Conservation (phyloP, 2,329 filamentous ascomycete genomes). For the Arachnomyces sp. region DNA sequence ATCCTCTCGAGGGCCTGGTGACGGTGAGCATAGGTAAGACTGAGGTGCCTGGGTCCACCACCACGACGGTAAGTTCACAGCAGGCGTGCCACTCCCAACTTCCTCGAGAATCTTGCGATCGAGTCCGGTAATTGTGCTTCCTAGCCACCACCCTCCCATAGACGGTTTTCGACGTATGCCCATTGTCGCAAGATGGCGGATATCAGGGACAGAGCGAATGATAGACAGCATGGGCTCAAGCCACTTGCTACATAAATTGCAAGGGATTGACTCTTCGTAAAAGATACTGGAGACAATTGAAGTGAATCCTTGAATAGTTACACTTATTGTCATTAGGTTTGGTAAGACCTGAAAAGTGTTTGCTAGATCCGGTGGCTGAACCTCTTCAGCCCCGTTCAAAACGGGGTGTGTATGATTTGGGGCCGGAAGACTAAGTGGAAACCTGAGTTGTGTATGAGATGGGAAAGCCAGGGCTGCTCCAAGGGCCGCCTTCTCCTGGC, state of each 20-base stretch:
- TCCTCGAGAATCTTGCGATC: slow-evolving; percentile 14
- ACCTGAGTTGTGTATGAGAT: slow-evolving; percentile 6
- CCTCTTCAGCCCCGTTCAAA: background rate
- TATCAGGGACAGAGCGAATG: slow-evolving; percentile 15
- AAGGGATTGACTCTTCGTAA: slow-evolving; percentile 20
- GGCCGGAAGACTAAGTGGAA: slow-evolving; percentile 1
- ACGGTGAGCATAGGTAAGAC: slow-evolving; percentile 20
- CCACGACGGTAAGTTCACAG: slow-evolving; percentile 21
- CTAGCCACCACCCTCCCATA: slow-evolving; percentile 22
- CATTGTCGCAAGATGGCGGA: slow-evolving; percentile 17
- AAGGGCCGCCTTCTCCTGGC: slow-evolving; percentile 18
- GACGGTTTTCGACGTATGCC: slow-evolving; percentile 18
- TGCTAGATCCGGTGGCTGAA: background rate
- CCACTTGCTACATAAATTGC: slow-evolving; percentile 24
- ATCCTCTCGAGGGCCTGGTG: slow-evolving; percentile 8
- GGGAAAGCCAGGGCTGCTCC: slow-evolving; percentile 18
- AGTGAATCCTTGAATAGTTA: slow-evolving; percentile 16
- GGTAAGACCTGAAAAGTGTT: slow-evolving; percentile 8
- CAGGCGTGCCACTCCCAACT: slow-evolving; percentile 17
- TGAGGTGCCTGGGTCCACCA: slow-evolving; percentile 22
- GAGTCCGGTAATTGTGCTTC: slow-evolving; percentile 16
- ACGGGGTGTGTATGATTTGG: background rate
- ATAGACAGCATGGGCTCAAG: slow-evolving; percentile 20
- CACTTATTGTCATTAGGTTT: slow-evolving; percentile 20
- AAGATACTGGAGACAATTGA: slow-evolving; percentile 22